Base-by-base conservation (phyloP, 208 protist species). In the Trypanosoma lewisi region DNA sequence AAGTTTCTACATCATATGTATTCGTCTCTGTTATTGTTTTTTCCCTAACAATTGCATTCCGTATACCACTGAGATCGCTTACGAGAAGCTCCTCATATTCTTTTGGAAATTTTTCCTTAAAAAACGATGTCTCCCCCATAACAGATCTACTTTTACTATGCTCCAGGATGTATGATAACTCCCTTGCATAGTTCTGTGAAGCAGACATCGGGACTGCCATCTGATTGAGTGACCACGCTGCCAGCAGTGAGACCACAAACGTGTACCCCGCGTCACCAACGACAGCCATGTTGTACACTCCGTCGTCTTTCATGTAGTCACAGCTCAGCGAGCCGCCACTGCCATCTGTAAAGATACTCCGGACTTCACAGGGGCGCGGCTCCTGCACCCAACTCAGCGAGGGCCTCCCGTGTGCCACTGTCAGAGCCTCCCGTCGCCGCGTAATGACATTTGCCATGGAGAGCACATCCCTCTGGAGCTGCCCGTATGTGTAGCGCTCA, bases 81-180 rank as follows among this genome's bases (percentile, higher is more conserved):
- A 90, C 74, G 36, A 70, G 56, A 45, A 85, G 49, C 25, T 56
- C 19, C 5, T 80, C 67, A 45, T 92, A 92, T 45, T 55, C 65
- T 1, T 51, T 44, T 2, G 88, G 88, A 41, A 92, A 77, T 63
- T 87, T 88, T 33, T 80, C 81, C 36, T 73, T 58, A 25, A 92
- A 65, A 21, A 82, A 39, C 11, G 19, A 47, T 6, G 70, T 82
- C 37, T 92, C 72, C 4, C 82, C 85, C 19, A 94, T 45, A 19
- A 94, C 69, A 16, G 61, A 69, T 55, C 78, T 72, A 59, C 69
- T 64, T 21, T 71, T 80, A 58, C 85, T 92, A 73, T 94, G 85
- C 37, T 89, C 83, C 47, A 92, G 78, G 44, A 92, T 78, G 63
- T 94, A 90, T 60, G 80, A 88, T 19, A 95, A 75, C 62, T 95